phyloP scores from a whole-genome alignment of 768 basidiomycete species.

The Rickenella mellea region DNA sequence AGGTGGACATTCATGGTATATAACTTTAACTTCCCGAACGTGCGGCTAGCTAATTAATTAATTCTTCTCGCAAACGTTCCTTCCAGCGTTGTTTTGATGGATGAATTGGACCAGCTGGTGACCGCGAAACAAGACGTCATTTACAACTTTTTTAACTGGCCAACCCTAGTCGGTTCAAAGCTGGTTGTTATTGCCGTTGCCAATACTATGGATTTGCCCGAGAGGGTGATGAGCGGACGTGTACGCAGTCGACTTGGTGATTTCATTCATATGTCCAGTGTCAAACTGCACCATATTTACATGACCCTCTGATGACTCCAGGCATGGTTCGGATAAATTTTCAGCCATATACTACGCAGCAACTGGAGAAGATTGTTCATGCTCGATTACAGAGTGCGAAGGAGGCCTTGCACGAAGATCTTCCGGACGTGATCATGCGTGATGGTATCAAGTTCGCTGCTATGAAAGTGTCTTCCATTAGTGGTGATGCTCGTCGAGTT shows the following conservation, averaged over 20 bases:
- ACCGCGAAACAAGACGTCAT: constrained; percentile 97
- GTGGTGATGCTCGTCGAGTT: constrained; percentile 89
- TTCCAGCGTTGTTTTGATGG: constrained; percentile 88
- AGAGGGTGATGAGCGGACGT: constrained; percentile 85
- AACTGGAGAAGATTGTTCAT: constrained; percentile 80
- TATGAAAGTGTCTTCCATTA: constrained; percentile 69
- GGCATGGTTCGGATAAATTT: constrained; percentile 92
- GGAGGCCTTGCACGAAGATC: constrained; percentile 36
- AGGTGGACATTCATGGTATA: constrained; percentile 80
- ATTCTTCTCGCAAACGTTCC: constrained; percentile 3
- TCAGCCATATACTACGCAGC: constrained; percentile 71
- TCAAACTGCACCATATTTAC: background rate
- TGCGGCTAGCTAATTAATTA: constrained; percentile 4
- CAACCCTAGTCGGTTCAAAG: constrained; percentile 78
- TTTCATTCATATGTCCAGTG: constrained; percentile 12
- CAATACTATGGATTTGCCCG: constrained; percentile 96
- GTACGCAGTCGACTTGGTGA: constrained; percentile 86
- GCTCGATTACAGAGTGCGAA: constrained; percentile 61
- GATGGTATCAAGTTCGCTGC: constrained; percentile 85
- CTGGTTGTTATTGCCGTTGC: constrained; percentile 95
- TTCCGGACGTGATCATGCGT: constrained; percentile 41
- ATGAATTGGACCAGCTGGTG: constrained; percentile 94
- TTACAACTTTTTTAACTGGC: constrained; percentile 99
- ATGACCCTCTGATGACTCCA: constrained; percentile 20
- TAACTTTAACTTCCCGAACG: constrained; percentile 8